These are phyloP conservation scores for Ustilago trichophora DNA, from an alignment of 1,284 basidiomycete genomes.

Conservation along the genomic window DNA sequence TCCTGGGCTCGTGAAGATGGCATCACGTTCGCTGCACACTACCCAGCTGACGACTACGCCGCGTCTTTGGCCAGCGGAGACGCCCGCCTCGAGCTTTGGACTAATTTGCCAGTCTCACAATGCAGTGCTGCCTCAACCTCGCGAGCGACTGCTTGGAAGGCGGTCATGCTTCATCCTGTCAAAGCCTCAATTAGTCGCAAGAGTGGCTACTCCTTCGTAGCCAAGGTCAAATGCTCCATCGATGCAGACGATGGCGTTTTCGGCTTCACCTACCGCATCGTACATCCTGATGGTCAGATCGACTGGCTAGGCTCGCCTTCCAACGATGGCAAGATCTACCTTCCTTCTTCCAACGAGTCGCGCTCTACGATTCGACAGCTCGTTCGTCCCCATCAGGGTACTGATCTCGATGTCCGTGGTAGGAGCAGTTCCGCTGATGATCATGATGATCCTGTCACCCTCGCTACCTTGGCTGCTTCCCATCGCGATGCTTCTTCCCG, in stretches of 20 bases:
- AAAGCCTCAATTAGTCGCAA: not conserved
- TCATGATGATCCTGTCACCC: not conserved
- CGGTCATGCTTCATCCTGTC: slow-evolving; percentile 11
- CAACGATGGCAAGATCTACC: slow-evolving; percentile 29
- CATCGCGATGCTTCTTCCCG: not conserved
- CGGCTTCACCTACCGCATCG: slow-evolving; percentile 39
- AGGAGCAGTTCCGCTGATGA: not conserved
- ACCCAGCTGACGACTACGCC: slow-evolving; percentile 22
- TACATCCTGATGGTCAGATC: slow-evolving; percentile 37
- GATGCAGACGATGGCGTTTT: slow-evolving; percentile 9
- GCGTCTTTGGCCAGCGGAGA: slow-evolving; percentile 17
- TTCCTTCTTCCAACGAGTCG: slow-evolving; percentile 1
- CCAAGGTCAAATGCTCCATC: slow-evolving; percentile 13
- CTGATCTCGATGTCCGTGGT: slow-evolving; percentile 1
- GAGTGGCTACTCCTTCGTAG: slow-evolving; percentile 20
- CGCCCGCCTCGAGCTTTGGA: slow-evolving; percentile 39
- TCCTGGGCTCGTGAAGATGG: slow-evolving; percentile 9
- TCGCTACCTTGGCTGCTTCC: slow-evolving; percentile 2
- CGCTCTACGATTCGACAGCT: slow-evolving; percentile 10
- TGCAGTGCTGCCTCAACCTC: slow-evolving; percentile 8
- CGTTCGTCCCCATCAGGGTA: slow-evolving; percentile 6
- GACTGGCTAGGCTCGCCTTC: slow-evolving; percentile 39
- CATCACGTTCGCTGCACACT: slow-evolving; percentile 25
- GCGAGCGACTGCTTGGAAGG: slow-evolving; percentile 16
- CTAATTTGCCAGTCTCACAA: slow-evolving; percentile 17